These are phyloP conservation scores for Globisporangium spiculum DNA, from an alignment of 352 stramenopile species.

Conservation along the genomic window DNA sequence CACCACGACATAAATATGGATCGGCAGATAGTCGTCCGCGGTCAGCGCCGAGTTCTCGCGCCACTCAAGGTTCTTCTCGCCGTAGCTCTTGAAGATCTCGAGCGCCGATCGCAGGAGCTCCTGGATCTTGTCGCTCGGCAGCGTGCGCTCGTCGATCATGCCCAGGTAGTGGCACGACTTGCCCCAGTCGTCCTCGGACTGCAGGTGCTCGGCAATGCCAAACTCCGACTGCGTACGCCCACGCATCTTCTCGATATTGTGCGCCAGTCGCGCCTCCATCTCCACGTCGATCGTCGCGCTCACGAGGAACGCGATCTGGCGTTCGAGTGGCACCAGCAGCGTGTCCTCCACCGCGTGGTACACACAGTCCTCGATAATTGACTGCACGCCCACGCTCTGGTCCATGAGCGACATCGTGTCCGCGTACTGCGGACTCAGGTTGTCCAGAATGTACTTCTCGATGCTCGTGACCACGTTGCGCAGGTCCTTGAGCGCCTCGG, in stretches of 20 bases:
- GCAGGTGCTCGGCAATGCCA: constrained; percentile 71
- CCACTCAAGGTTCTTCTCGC: constrained; percentile 78
- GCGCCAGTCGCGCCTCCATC: constrained; percentile 45
- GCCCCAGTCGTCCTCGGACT: constrained; percentile 76
- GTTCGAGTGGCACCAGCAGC: constrained; percentile 71
- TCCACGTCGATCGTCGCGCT: constrained; percentile 55
- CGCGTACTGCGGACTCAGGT: constrained; percentile 60
- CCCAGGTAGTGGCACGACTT: constrained; percentile 78
- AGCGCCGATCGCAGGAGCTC: constrained; percentile 70
- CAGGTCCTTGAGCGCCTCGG: constrained; percentile 59
- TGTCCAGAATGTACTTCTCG: constrained; percentile 72
- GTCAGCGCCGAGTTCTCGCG: constrained; percentile 69
- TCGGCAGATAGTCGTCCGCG: constrained; percentile 82
- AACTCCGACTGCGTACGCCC: constrained; percentile 65
- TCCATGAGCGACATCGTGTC: constrained; percentile 60
- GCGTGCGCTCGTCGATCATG: constrained; percentile 77
- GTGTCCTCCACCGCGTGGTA: constrained; percentile 74
- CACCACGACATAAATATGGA: constrained; percentile 85
- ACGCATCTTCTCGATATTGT: constrained; percentile 66
- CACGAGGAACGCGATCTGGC: constrained; percentile 73
- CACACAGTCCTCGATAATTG: constrained; percentile 64
- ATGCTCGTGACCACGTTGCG: constrained; percentile 69
- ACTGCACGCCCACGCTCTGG: constrained; percentile 50
- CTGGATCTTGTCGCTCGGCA: constrained; percentile 79
- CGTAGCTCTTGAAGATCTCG: constrained; percentile 80